Base-by-base conservation (phyloP, 306 rosid genomes). In the Malus sieversii region DNA sequence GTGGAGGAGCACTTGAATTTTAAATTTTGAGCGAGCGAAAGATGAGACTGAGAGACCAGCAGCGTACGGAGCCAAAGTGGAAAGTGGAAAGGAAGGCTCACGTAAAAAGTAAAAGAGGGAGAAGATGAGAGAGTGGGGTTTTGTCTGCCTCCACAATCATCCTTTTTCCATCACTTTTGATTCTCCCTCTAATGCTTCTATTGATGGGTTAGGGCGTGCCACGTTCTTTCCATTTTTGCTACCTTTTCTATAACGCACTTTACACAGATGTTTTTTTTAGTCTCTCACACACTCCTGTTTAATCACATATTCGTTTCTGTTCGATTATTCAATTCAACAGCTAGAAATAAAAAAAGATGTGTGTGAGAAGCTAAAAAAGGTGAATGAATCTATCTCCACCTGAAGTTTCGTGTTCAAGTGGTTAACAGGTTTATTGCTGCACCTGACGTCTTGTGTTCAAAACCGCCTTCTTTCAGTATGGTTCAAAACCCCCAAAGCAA, bases 111-210 rank as follows among this genome's bases (percentile, higher is more conserved):
- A 22, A 55, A 16, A 18, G 29, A 38, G 30, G 23, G 40, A 20
- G 53, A 20, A 22, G 40, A 48, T 4, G 23, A 22, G 20, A 48
- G 83, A 48, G 83, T 76, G 75, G 85, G 78, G 57, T 40, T 85
- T 85, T 81, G 77, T 80, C 78, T 81, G 82, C 86, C 80, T 83
- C 82, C 80, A 79, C 81, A 79, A 79, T 87, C 76, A 77, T 80
- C 79, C 71, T 67, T 77, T 82, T 81, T 75, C 69, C 69, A 10
- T 35, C 70, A 75, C 79, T 76, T 69, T 73, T 61, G 44, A 83
- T 85, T 85, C 84, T 75, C 65, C 59, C 27, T 66, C 23, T 70
- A 85, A 59, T 79, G 60, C 66, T 22, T 38, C 58, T 32, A 42
- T 29, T 12, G 73, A 60, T 80, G 89, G 89, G 73, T 61, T 25